phyloP scores from a whole-genome alignment of 495 filamentous ascomycete genomes.

The Neurospora sublineolata region DNA sequence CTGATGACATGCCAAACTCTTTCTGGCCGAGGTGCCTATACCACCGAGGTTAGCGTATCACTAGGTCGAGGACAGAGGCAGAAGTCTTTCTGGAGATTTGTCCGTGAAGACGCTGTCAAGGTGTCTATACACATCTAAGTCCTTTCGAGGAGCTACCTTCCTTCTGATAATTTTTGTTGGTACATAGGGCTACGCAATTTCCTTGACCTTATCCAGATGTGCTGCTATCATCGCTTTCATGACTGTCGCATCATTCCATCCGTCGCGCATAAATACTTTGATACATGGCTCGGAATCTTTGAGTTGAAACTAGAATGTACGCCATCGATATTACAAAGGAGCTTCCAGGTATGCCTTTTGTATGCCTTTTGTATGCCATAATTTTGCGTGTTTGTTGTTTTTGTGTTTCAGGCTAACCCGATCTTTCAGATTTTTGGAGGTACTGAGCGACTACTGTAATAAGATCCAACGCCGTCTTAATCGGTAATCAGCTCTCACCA shows the following conservation, averaged over 20 bases:
- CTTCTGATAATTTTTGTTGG: neutral
- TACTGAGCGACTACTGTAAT: neutral
- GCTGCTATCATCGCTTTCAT: neutral
- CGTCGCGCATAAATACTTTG: neutral
- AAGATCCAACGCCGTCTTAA: neutral
- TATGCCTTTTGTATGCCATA: neutral
- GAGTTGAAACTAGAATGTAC: neutral
- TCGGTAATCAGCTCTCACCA: neutral
- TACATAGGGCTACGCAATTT: neutral
- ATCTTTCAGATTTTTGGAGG: neutral
- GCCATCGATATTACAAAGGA: neutral
- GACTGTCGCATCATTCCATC: neutral
- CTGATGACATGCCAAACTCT: neutral
- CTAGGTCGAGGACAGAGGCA: neutral
- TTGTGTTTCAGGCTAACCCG: neutral
- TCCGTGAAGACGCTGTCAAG: neutral
- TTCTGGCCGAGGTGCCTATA: neutral
- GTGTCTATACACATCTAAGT: neutral
- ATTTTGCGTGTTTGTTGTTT: neutral
- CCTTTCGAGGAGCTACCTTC: neutral
- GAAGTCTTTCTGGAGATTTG: neutral
- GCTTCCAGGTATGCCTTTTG: neutral
- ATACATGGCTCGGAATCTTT: neutral
- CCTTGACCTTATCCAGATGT: neutral
- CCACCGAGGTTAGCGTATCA: neutral